Base-by-base conservation (phyloP, 805 yeast species). In the Schwanniomyces polymorphus region DNA sequence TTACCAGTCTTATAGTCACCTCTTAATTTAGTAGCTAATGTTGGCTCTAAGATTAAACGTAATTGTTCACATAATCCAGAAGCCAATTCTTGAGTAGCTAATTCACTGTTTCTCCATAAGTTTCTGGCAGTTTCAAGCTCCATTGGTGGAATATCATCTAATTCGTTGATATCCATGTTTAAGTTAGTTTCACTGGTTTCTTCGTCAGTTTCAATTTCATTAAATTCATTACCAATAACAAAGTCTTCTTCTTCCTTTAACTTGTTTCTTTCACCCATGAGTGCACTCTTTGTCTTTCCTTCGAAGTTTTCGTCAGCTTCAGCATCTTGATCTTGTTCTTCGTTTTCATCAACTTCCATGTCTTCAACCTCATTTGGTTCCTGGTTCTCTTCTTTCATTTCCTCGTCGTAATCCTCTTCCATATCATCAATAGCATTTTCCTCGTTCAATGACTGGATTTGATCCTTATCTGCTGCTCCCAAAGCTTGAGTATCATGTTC, bases 1-100 rank as follows among this genome's bases (percentile, higher is more conserved):
- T 94, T 94, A 65, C 99, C 99, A 1, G 97, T 91, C 68, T 91
- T 91, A 70, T 90, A 94, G 64, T 94, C 99, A 61, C 99, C 99
- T 52, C 81, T 83, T 48, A 94, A 74, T 64, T 94, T 94, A 2
- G 98, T 92, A n/a, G 97, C 95, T 50, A 88, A 73, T 0, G 99
- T 94, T 4, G 99, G 99, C 64, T 91, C 98, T 53, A 94, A 73
- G 61, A 94, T 94, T 52, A 94, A 78, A 35, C 99, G 78, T 49
- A 94, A 75, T 66, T 94, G 99, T 69, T 94, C 99, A 63, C 96
- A 86, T 35, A 94, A 75, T 16, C 89, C 84, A 0, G 96, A 82
- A 2, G 97, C 86, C 29, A 94, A 72, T 52, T 91, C 98, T 47
- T 85, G 87, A 0, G 97, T 91, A n/a, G 88, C 81, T 16, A 82